Evolutionary conservation across 2,329 filamentous ascomycete species (phyloP), one percentile per base, ranked within the genome.

Genomic region (Chaetomium olivaceum): DNA sequence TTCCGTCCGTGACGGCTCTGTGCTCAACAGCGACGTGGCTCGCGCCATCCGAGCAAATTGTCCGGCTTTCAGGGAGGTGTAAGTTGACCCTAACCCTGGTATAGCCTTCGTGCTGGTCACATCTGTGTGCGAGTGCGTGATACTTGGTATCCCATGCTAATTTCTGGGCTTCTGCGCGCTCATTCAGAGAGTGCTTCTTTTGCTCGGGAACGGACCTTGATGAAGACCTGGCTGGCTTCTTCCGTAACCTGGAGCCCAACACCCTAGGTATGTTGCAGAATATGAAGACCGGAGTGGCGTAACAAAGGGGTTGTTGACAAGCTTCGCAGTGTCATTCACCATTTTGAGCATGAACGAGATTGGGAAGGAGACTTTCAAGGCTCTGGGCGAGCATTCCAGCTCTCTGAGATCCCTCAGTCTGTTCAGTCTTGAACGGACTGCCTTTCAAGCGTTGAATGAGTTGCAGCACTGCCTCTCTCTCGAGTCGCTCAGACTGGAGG

Each of bases 1-100:
- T 39, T 83, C 85, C 19, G 77, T 91, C 1, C 87, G 82, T 74
- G 85, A 89, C 68, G 89, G 88, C 3, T 82, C 81, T 48, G 81
- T 85, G 11, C 79, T 92, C 1, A 82, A 81, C 50, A 78, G 84
- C 59, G 81, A 84, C 63, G 80, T 83, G 1, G 83, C 84, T 36
- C 76, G 78, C 14, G 81, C 85, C 3, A 83, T 92, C 57, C 79
- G 81, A 27, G 74, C 81, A 27, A 79, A 84, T 69, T 92, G 89
- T 69, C 85, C 85, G 1, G 77, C 82, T 9, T 89, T 92, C 70
- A 81, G 81, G 52, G 82, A 84, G 48, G 75, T 92, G 69, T 71
- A 68, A 61, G 70, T 66, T 43, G 46, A 23, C 36, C 48, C 56
- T 55, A 56, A 43, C 31, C 46, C 56, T 55, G 23, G 8, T 14